Evolutionary conservation across 2,329 filamentous ascomycete genomes (phyloP), one percentile per base, ranked within the genome.

Genomic region (Helotiales sp.): DNA sequence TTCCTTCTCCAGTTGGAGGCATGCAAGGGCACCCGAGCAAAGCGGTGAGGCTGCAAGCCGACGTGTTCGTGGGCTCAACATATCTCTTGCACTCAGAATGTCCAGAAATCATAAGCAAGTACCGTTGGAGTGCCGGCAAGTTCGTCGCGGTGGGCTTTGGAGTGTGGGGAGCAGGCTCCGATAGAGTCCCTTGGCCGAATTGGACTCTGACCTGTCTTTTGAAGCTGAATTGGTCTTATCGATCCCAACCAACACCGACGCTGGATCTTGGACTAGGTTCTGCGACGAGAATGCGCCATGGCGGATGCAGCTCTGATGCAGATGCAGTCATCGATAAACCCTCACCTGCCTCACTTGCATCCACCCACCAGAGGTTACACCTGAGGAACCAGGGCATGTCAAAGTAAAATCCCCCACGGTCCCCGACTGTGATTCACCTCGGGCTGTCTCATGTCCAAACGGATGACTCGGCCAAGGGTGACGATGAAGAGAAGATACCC

Each of bases 1-100:
- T 48, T 31, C 27, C 2, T 31, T 30, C 15, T 17, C 25, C 8
- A 30, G 15, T 30, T 48, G 9, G 38, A 38, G 9, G 19, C 12
- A 31, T 34, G 22, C 13, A 24, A 15, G 52, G 44, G 42, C 52
- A 48, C 30, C 48, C 29, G 42, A 48, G 29, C 30, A 54, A 19
- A 48, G 56, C 56, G 56, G 56, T 58, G 56, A 58, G 38, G 24
- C 25, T 58, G 56, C 56, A 54, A 27, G 55, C 46, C 55, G 44
- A 58, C 55, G 55, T 58, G 51, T 50, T 42, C n/a, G n/a, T n/a
- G n/a, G n/a, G n/a, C n/a, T n/a, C n/a, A n/a, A n/a, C n/a, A n/a
- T n/a, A n/a, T n/a, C n/a, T n/a, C n/a, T n/a, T n/a, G n/a, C n/a
- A n/a, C n/a, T n/a, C n/a, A n/a, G n/a, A n/a, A n/a, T n/a, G n/a